Base-by-base conservation (phyloP, 805 yeast species). In the Komagataella pseudopastoris region DNA sequence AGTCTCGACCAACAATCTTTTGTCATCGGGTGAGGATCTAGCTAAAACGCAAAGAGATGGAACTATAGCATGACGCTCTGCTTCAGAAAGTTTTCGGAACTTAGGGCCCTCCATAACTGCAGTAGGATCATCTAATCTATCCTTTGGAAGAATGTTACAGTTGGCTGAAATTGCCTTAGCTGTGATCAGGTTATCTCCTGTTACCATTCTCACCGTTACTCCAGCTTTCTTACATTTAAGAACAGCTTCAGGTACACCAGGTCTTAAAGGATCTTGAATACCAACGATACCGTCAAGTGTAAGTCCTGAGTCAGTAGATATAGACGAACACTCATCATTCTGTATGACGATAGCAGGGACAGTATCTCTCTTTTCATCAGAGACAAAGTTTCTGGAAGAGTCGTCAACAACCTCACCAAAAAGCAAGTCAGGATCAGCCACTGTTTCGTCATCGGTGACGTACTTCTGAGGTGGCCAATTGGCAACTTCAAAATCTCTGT, bases 11-110 rank as follows among this genome's bases (percentile, higher is more conserved):
- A 93, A 74, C 24, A 87, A 70, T 53, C 95, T 74, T 68, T 93
- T 93, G 68, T 93, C 99, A 57, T 91, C 96, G 2, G 99, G 99
- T 10, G 95, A 83, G 1, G 96, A 88, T 61, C 99, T 77, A 1
- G 98, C 99, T 58, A 93, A 70, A 2, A 93, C 96, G 59, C 82
- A 78, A 52, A 93, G 70, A 45, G 76, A 72, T 4, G 96, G 96
- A n/a, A 83, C 84, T 47, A 85, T 66, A 18, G 67, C 64, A 12
- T 67, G 62, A 58, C 91, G 73, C 62, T 87, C 82, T 6, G 64
- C 66, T 2, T 72, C 72, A 8, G 78, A 59, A 54, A 93, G 71
- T 56, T 78, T 77, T 53, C 99, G 74, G 70, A 93, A 93, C 4
- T 63, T 72, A 1, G 98, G 97, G 6, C 99, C 99, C 64, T 93